Conservation (phyloP, 805 yeast genomes). For the Candida maris region DNA sequence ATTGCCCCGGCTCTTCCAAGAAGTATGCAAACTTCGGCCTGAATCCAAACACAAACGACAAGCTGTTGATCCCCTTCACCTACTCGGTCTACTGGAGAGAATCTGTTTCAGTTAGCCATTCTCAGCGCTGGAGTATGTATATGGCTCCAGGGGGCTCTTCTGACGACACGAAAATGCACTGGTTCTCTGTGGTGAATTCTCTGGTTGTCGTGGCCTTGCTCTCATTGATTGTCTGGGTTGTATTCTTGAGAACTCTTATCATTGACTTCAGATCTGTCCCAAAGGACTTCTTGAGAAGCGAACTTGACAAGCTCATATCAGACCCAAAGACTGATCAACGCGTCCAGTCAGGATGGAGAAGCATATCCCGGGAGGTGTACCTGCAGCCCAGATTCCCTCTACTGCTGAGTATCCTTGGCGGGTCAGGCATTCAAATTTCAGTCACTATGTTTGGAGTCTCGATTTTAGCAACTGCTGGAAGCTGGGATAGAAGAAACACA, state of each 20-base stretch:
- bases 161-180: conserved; percentile 60
- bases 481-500: conserved; percentile 61
- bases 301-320: conserved; percentile 13
- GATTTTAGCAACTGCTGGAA: conserved; percentile 51
- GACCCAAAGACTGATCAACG: conserved; percentile 4
- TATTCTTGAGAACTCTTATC: conserved; percentile 53
- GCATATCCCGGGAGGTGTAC: conserved; percentile 51
- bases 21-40: conserved; percentile 56
- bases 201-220: conserved; percentile 59
- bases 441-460: conserved; percentile 64
- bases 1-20: conserved; percentile 73
- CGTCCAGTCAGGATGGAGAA: conserved; percentile 45
- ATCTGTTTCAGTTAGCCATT: conserved; percentile 61
- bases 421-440: conserved; percentile 72
- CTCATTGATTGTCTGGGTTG: conserved; percentile 61
- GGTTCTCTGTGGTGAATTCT: conserved; percentile 75
- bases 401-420: conserved; percentile 52
- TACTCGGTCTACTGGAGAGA: conserved; percentile 89
- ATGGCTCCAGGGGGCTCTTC: conserved; percentile 36
- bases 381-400: conserved; percentile 47
- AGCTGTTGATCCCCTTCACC: conserved; percentile 64
- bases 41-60: conserved; percentile 37
- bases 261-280: conserved; percentile 37
- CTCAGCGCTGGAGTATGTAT: conserved; percentile 71
- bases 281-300: conserved; percentile 16